A percentile compares a stretch with the other conserved stretches of the same genome.
Evolutionary conservation across 306 rosid species (phyloP).

Genomic region (Amphicarpaea edgeworthii): DNA sequence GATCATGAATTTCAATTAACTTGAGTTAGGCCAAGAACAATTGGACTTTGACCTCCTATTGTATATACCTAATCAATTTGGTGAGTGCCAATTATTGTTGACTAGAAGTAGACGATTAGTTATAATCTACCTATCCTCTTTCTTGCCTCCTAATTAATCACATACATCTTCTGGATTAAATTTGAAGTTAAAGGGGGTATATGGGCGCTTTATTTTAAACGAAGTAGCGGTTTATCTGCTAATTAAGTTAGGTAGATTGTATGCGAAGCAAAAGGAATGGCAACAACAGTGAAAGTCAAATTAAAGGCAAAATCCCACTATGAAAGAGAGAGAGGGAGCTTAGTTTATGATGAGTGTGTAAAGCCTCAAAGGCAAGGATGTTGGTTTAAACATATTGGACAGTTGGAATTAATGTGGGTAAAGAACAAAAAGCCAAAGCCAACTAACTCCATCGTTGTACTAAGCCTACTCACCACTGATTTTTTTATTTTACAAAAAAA

Average conservation of each 20-base stretch:
- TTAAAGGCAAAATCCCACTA: slow-evolving; percentile 32
- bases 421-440: slow-evolving; percentile 43
- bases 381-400: slow-evolving; percentile 4
- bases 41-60: neutral
- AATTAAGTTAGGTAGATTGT: slow-evolving; percentile 46
- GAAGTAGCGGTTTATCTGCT: neutral
- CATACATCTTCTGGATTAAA: slow-evolving; percentile 17
- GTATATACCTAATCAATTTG: neutral
- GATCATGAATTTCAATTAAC: neutral
- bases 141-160: slow-evolving; percentile 40
- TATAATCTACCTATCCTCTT: neutral
- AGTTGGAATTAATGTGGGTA: slow-evolving; percentile 47
- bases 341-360: slow-evolving; percentile 33
- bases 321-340: slow-evolving; percentile 7
- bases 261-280: slow-evolving; percentile 46
- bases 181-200: slow-evolving; percentile 38
- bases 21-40: slow-evolving; percentile 22
- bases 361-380: slow-evolving; percentile 27
- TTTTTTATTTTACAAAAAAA: neutral
- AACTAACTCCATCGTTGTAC: slow-evolving; percentile 38
- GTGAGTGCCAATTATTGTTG: slow-evolving; percentile 47
- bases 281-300: slow-evolving; percentile 47
- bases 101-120: slow-evolving; percentile 27
- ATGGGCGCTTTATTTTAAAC: slow-evolving; percentile 34
- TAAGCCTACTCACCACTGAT: slow-evolving; percentile 1